Percentiles rank a stretch among this genome's conserved stretches.
phyloP scores from a whole-genome alignment of 1,284 basidiomycete genomes.

The Phenoliferia sp. region DNA sequence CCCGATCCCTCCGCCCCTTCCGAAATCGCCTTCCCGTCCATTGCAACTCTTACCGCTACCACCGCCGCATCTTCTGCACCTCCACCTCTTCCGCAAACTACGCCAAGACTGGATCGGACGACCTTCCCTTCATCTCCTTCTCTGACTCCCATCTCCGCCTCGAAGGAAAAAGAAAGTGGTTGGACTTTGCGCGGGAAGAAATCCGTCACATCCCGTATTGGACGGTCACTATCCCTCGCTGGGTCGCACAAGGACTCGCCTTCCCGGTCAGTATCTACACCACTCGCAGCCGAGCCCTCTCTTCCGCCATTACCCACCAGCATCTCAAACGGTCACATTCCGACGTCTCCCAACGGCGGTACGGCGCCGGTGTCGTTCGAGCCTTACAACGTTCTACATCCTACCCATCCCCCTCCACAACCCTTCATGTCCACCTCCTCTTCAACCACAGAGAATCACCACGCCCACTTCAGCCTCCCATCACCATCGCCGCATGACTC shows the following conservation, averaged over 20 bases:
- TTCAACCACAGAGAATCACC: too few relatives aligned
- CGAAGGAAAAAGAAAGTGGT: background rate
- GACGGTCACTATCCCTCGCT: slow-evolving; percentile 4
- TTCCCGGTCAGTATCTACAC: background rate
- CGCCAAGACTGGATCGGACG: too few relatives aligned
- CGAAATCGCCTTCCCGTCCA: too few relatives aligned
- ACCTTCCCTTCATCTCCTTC: too few relatives aligned
- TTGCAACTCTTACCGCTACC: too few relatives aligned
- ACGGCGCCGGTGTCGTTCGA: background rate
- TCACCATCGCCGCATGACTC: background rate
- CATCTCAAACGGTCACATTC: background rate
- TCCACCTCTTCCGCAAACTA: too few relatives aligned
- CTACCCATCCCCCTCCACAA: background rate
- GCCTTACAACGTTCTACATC: background rate
- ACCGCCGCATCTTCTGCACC: too few relatives aligned
- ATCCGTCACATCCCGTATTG: background rate
- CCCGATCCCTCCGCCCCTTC: too few relatives aligned
- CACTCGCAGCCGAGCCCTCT: background rate
- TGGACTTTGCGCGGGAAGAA: slow-evolving; percentile 1
- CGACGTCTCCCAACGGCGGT: background rate
- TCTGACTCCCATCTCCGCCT: too few relatives aligned
- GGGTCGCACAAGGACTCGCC: background rate
- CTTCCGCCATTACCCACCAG: background rate
- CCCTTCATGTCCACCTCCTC: too few relatives aligned
- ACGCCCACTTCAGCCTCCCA: background rate